Conservation (phyloP, 1,139 yeast genomes). For the Martiniozyma asiatica region DNA sequence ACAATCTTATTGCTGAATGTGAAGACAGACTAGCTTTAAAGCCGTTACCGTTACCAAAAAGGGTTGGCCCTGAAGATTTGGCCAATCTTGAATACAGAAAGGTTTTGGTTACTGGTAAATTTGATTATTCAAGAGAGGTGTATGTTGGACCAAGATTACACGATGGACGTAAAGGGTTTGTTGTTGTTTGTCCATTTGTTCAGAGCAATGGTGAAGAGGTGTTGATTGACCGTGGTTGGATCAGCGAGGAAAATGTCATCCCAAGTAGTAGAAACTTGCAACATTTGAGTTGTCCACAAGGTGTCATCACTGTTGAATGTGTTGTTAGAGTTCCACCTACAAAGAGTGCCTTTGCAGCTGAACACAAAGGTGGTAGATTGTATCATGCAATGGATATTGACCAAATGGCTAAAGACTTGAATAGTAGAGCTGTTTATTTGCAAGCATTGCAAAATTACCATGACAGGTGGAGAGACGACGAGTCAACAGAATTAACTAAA, state of each 20-base stretch:
- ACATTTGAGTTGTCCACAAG: slow-evolving; percentile 62
- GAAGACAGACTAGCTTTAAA: slow-evolving; percentile 70
- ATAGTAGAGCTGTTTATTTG: slow-evolving; percentile 61
- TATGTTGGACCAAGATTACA: slow-evolving; percentile 82
- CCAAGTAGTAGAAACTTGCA: slow-evolving; percentile 51
- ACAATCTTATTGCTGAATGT: slow-evolving; percentile 66
- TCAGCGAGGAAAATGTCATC: slow-evolving; percentile 56
- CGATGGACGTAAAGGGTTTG: slow-evolving; percentile 69
- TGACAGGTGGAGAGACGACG: slow-evolving; percentile 37
- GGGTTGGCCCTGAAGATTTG: slow-evolving; percentile 42
- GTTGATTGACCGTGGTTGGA: slow-evolving; percentile 89
- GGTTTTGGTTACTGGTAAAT: slow-evolving; percentile 62
- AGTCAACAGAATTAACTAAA: background rate
- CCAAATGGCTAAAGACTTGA: slow-evolving; percentile 64
- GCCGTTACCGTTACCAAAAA: slow-evolving; percentile 59
- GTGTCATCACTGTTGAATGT: slow-evolving; percentile 63
- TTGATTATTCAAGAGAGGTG: slow-evolving; percentile 77
- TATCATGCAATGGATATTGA: slow-evolving; percentile 53
- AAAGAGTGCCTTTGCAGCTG: slow-evolving; percentile 64
- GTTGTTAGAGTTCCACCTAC: slow-evolving; percentile 61
- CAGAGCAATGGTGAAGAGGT: slow-evolving; percentile 63
- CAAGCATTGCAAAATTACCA: slow-evolving; percentile 60
- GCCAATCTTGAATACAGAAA: slow-evolving; percentile 69
- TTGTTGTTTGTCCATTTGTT: slow-evolving; percentile 70
- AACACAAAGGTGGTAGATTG: slow-evolving; percentile 43